Percentiles rank a stretch among this genome's conserved stretches.
phyloP scores from a whole-genome alignment of 2,329 filamentous ascomycete genomes.

The Colletotrichum sp. region DNA sequence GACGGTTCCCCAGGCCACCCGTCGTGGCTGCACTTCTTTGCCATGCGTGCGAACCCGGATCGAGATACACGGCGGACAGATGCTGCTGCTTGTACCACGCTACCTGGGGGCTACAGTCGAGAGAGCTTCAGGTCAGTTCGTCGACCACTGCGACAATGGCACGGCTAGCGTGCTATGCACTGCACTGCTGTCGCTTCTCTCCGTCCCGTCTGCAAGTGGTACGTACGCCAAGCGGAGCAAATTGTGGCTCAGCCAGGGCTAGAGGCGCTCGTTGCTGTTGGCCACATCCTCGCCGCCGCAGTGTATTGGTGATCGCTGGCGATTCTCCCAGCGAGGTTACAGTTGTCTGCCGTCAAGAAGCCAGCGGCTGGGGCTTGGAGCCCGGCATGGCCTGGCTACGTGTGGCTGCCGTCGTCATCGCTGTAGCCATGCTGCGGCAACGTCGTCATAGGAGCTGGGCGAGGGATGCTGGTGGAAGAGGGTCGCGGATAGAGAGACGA shows the following conservation, averaged over 20 bases:
- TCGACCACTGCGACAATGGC: background rate
- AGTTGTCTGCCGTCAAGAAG: background rate
- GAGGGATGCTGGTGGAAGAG: background rate
- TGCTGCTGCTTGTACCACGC: background rate
- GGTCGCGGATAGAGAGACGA: background rate
- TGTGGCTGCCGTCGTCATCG: slow-evolving; percentile 19
- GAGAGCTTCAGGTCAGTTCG: background rate
- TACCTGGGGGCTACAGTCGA: background rate
- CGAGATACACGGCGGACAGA: slow-evolving; percentile 8
- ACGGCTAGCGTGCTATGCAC: background rate
- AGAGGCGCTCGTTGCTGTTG: background rate
- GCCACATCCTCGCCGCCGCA: background rate
- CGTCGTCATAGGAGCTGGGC: slow-evolving; percentile 2
- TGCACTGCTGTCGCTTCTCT: background rate
- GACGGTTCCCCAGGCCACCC: slow-evolving; percentile 3
- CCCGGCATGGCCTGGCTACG: background rate
- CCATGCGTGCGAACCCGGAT: slow-evolving; percentile 6
- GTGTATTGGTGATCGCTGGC: background rate
- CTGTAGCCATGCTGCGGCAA: background rate
- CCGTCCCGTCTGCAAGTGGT: slow-evolving; percentile 2
- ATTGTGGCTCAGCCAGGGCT: slow-evolving; percentile 5
- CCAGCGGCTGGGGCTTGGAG: background rate
- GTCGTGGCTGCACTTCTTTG: background rate
- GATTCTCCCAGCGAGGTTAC: background rate
- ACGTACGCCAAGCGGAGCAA: slow-evolving; percentile 9